Conservation (phyloP, 441 rosid genomes). For the Theobroma grandiflorum region DNA sequence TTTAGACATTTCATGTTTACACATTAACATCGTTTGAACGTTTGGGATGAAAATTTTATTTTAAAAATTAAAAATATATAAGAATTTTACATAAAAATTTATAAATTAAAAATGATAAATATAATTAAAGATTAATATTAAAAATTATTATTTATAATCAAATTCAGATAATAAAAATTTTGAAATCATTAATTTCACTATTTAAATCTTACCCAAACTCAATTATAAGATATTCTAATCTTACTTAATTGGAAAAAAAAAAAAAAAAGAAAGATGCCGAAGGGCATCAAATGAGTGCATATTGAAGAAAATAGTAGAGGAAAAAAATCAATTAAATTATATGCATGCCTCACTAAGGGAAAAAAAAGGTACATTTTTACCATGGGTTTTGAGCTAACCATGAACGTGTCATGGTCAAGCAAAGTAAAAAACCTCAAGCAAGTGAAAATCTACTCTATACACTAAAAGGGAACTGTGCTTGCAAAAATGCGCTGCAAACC, state of each 20-base stretch:
- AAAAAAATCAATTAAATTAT: background rate
- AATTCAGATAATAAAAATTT: no score
- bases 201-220: no score
- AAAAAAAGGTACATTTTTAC: background rate
- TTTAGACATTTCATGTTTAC: no score
- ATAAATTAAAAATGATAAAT: no score
- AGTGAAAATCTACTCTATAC: background rate
- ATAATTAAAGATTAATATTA: no score
- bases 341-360: background rate
- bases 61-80: no score
- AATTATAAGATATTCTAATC: no score
- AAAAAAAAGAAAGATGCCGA: background rate
- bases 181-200: no score
- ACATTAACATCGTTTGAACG: no score
- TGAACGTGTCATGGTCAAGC: background rate
- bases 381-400: background rate
- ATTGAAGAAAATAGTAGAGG: background rate
- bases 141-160: no score
- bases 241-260: background rate
- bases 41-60: no score
- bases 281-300: background rate
- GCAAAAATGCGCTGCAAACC: background rate
- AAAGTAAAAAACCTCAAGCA: background rate
- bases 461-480: background rate
- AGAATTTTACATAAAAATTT: no score